Percentiles rank a stretch among this genome's conserved stretches.
Evolutionary conservation across 1,139 yeast species (phyloP).

Genomic region (Kluyveromyces marxianus): DNA sequence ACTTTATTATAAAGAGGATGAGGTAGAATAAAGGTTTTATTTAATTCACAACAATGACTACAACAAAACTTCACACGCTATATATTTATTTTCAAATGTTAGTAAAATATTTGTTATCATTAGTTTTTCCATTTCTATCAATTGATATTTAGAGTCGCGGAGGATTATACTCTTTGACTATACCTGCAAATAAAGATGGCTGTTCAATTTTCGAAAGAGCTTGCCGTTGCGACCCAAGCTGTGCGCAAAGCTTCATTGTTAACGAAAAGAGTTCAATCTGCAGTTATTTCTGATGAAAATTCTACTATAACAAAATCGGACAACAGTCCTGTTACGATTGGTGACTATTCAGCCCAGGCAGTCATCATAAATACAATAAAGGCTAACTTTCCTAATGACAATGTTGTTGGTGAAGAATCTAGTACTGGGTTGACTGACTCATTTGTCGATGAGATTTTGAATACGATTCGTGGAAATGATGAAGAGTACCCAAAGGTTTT

Average conservation of each 20-base stretch:
- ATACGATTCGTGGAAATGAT: slow-evolving; percentile 42
- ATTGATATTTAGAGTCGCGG: too few species aligned
- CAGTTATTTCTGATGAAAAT: slow-evolving; percentile 51
- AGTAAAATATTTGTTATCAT: too few species aligned
- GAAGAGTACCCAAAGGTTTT: slow-evolving; percentile 11
- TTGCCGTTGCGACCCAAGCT: slow-evolving; percentile 75
- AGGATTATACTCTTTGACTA: too few species aligned
- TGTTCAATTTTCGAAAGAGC: slow-evolving; percentile 42
- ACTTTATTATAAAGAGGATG: too few species aligned
- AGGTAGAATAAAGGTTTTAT: too few species aligned
- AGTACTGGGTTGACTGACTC: slow-evolving; percentile 42
- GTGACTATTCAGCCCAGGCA: slow-evolving; percentile 96
- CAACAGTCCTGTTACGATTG: slow-evolving; percentile 91
- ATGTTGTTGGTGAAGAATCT: slow-evolving; percentile 92
- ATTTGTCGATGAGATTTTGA: slow-evolving; percentile 43
- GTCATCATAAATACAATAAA: slow-evolving; percentile 78
- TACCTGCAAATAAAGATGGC: slow-evolving; percentile 15
- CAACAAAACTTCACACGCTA: too few species aligned
- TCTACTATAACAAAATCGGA: slow-evolving; percentile 76
- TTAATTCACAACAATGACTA: too few species aligned
- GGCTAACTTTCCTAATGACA: slow-evolving; percentile 72
- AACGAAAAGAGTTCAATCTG: slow-evolving; percentile 64
- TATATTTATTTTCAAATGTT: too few species aligned
- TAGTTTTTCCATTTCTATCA: too few species aligned
- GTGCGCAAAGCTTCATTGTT: slow-evolving; percentile 80